These are phyloP conservation scores for Ceratocystis cacaofunesta DNA, from an alignment of 2,329 filamentous ascomycete species.

Conservation along the genomic window DNA sequence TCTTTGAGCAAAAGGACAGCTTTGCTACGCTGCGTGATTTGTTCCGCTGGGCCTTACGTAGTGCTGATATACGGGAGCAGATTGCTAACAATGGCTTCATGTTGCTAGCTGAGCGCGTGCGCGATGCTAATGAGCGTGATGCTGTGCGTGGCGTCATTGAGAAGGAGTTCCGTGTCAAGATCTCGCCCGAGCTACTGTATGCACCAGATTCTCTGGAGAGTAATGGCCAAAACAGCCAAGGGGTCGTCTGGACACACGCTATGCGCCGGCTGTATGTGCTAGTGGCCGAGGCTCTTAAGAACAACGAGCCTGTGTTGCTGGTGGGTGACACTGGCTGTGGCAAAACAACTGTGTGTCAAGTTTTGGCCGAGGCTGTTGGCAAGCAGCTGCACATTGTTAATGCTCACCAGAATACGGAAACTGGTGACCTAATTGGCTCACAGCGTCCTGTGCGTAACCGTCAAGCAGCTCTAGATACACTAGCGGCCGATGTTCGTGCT, in stretches of 20 bases:
- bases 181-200: conserved; percentile 64
- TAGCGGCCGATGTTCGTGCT: conserved; percentile 45
- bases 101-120: conserved; percentile 84
- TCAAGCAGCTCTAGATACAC: conserved; percentile 49
- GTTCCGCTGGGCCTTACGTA: conserved; percentile 83
- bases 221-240: conserved; percentile 36
- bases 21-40: conserved; percentile 93
- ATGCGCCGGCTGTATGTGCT: conserved; percentile 87
- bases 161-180: conserved; percentile 70
- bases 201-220: conserved; percentile 34
- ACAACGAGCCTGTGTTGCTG: conserved; percentile 85
- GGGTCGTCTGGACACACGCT: conserved; percentile 84
- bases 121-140: conserved; percentile 71
- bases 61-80: conserved; percentile 72
- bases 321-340: conserved; percentile 96
- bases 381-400: conserved; percentile 81
- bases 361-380: conserved; percentile 65
- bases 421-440: conserved; percentile 89
- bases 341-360: conserved; percentile 91
- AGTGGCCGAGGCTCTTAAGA: conserved; percentile 69
- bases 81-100: conserved; percentile 90
- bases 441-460: conserved; percentile 84
- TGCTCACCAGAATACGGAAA: conserved; percentile 96
- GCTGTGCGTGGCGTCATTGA: conserved; percentile 84
- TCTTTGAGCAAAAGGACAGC: conserved; percentile 95